Evolutionary conservation across 257 asterid species (phyloP).

Genomic region (Petrea volubilis): DNA sequence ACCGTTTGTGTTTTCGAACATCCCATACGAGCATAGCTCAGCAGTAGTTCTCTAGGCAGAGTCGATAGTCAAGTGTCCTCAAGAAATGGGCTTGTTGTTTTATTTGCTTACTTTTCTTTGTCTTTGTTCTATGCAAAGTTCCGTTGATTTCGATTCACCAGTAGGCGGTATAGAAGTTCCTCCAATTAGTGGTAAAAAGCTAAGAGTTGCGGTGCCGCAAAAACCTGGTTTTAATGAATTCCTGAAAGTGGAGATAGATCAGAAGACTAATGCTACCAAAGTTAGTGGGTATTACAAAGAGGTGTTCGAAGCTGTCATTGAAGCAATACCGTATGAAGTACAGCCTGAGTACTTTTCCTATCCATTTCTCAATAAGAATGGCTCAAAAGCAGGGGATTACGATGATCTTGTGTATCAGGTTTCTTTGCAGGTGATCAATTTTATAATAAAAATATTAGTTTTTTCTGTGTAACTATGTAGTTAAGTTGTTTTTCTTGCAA

Average conservation of each 20-base stretch:
- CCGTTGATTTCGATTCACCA: too few species aligned
- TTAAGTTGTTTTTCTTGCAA: too few species aligned
- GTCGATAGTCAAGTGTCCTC: too few species aligned
- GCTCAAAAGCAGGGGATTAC: slow-evolving; percentile 38
- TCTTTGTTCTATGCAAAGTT: too few species aligned
- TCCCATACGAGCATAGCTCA: too few species aligned
- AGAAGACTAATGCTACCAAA: slow-evolving; percentile 20
- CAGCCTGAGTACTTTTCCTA: slow-evolving; percentile 33
- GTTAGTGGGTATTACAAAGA: slow-evolving; percentile 40
- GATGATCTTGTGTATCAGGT: slow-evolving; percentile 53
- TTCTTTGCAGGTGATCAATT: slow-evolving; percentile 42
- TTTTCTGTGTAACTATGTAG: background rate
- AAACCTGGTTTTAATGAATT: slow-evolving; percentile 43
- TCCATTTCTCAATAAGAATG: slow-evolving; percentile 25
- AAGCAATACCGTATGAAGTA: slow-evolving; percentile 37
- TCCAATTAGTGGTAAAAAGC: slow-evolving; percentile 18
- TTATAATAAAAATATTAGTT: background rate
- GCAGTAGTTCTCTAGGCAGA: too few species aligned
- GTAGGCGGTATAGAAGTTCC: too few species aligned
- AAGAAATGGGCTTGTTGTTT: too few species aligned
- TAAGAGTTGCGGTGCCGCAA: slow-evolving; percentile 41
- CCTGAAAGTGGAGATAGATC: slow-evolving; percentile 25
- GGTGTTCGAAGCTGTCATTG: slow-evolving; percentile 42
- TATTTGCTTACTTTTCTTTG: too few species aligned
- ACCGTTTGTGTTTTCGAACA: too few species aligned